Conservation (phyloP, 208 protist genomes). For the Trypanosoma conorhini region DNA sequence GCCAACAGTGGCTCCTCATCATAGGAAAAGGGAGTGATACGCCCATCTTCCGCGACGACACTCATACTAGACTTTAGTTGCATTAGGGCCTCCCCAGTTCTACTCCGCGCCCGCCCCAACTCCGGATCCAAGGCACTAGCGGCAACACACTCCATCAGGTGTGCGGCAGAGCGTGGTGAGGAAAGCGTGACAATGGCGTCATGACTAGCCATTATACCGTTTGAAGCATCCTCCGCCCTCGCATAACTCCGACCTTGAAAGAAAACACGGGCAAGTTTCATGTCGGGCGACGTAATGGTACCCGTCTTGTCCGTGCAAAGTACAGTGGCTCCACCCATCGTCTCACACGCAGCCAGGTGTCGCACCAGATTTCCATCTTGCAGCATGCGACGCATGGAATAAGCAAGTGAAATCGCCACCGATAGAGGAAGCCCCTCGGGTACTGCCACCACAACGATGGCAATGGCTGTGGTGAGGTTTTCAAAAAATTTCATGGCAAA, state of each 20-base stretch:
- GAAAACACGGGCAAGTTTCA: conserved; percentile 81
- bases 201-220: background rate
- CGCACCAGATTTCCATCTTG: conserved; percentile 95
- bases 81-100: conserved; percentile 72
- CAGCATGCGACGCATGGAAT: conserved; percentile 96
- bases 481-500: conserved; percentile 83
- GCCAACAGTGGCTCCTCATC: conserved; percentile 31
- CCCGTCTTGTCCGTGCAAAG: conserved; percentile 96
- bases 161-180: conserved; percentile 31
- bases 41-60: conserved; percentile 14
- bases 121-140: conserved; percentile 65
- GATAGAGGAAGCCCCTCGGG: conserved; percentile 98
- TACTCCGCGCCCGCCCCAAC: conserved; percentile 52
- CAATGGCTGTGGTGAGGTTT: conserved; percentile 91
- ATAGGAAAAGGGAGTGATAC: conserved; percentile 18
- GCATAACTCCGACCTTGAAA: conserved; percentile 31
- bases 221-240: background rate
- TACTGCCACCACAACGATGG: conserved; percentile 98
- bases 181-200: conserved; percentile 24
- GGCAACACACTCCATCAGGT: conserved; percentile 66
- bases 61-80: conserved; percentile 27
- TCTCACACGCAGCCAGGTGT: conserved; percentile 95
- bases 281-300: conserved; percentile 93
- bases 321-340: conserved; percentile 95
- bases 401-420: conserved; percentile 97